Base-by-base conservation (phyloP, 129 eudicot genomes). In the Centrapalus pauciflorus region DNA sequence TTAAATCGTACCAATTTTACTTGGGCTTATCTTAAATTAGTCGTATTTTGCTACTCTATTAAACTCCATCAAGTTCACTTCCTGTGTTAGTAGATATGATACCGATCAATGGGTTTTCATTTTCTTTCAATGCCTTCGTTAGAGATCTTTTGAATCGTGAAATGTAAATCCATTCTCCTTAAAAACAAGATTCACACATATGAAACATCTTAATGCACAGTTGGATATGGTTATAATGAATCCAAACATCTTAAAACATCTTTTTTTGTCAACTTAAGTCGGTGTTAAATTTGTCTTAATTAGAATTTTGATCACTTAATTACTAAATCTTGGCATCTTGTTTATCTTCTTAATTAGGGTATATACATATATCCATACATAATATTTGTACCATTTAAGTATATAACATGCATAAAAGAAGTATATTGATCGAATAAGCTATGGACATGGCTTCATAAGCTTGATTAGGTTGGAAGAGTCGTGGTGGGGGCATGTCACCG, bases 101-200 rank as follows among this genome's bases (percentile, higher is more conserved):
- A 37, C 12, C 6, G 21, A 20, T 9, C 11, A 43, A 7, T 16
- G 17, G 14, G n/a, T 6, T 23, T 30, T 66, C 4, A 16, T 28
- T 66, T 6, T 28, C 7, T 13, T 48, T 9, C 30, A 6, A 33
- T 61, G 51, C 7, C 16, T 51, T n/a, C 38, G 54, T 29, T 57
- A 21, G 48, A 66, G 71, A 66, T 66, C 61, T 66, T 48, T 2
- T 66, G 30, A 28, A 49, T 21, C 45, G 46, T 28, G 6, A 7
- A 33, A 49, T 19, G 32, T 27, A 46, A 16, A 45, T 25, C n/a
- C 5, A 0, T 13, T 26, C 10, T 5, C 24, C 16, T 6, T n/a
- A 6, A 16, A 46, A 17, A 64, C 4, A 64, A 17, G 20, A 46
- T 43, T n/a, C n/a, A 26, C 61, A n/a, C 34, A 26, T 25, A 4